Conservation (phyloP, 345 rosid species). For the Laguncularia racemosa region DNA sequence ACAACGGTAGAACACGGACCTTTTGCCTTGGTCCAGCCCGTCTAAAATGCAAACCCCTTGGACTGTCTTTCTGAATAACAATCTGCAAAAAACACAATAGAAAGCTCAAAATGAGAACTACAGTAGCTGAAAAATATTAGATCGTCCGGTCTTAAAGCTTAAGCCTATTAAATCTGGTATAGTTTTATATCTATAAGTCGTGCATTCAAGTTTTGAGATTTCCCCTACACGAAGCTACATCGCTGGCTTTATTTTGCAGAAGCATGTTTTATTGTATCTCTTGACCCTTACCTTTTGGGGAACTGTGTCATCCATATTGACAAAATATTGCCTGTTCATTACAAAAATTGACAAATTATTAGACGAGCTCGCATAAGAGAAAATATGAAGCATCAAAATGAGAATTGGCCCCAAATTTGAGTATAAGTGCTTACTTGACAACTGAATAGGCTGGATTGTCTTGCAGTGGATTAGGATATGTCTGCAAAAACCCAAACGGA, state of each 20-base stretch:
- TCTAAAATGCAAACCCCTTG: slow-evolving; percentile 35
- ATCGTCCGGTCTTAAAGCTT: neutral
- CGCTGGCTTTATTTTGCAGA: neutral
- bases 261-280: neutral
- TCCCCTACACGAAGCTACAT: neutral
- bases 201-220: no score
- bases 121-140: neutral
- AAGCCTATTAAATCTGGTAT: no score
- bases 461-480: slow-evolving; percentile 34
- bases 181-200: no score
- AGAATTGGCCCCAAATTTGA: neutral
- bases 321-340: slow-evolving; percentile 37
- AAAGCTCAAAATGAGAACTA: neutral
- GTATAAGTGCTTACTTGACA: slow-evolving; percentile 22
- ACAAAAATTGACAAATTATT: neutral
- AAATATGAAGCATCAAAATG: neutral
- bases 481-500: slow-evolving; percentile 13
- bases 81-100: slow-evolving; percentile 14
- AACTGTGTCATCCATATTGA: slow-evolving; percentile 28
- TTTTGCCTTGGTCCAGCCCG: slow-evolving; percentile 44
- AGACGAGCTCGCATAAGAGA: neutral
- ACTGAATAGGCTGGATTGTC: slow-evolving; percentile 39
- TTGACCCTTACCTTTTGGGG: slow-evolving; percentile 21
- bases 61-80: slow-evolving; percentile 30
- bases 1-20: slow-evolving; percentile 7